Conservation (phyloP, 805 yeast species). For the Saturnispora galanensis region DNA sequence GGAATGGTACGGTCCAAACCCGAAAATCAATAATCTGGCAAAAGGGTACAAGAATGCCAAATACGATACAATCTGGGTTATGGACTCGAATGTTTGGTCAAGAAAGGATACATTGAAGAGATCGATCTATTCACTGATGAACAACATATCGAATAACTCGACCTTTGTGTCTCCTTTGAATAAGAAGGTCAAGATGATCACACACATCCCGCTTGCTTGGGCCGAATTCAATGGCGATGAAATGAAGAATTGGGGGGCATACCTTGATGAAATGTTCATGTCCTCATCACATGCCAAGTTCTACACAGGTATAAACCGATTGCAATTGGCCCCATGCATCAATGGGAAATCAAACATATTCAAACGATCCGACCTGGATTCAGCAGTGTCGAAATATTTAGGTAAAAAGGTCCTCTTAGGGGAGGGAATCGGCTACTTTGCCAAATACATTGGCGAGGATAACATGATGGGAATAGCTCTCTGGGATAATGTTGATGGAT, state of each 20-base stretch:
- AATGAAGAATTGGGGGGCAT: constrained; percentile 42
- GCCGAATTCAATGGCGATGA: constrained; percentile 11
- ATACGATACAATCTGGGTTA: constrained; percentile 70
- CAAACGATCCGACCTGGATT: constrained; percentile 54
- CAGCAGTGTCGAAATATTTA: constrained; percentile 36
- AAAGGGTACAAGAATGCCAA: constrained; percentile 65
- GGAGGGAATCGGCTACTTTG: constrained; percentile 56
- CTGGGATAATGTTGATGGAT: constrained; percentile 58
- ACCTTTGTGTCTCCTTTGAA: constrained; percentile 12
- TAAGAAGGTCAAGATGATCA: constrained; percentile 56
- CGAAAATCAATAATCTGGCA: constrained; percentile 79
- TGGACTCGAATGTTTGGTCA: constrained; percentile 82
- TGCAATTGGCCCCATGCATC: constrained; percentile 77
- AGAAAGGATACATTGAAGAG: constrained; percentile 52
- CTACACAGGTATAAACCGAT: constrained; percentile 65
- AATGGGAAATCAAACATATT: constrained; percentile 84
- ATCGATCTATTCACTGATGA: constrained; percentile 44
- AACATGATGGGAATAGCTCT: constrained; percentile 84
- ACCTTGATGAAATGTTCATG: constrained; percentile 76
- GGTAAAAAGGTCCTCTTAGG: constrained; percentile 23
- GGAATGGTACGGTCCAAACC: constrained; percentile 70
- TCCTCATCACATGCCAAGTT: constrained; percentile 80
- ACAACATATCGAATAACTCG: constrained; percentile 44
- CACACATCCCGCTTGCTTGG: constrained; percentile 70
- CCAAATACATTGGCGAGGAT: constrained; percentile 83